A percentile compares a stretch with the other conserved stretches of the same genome.
These are phyloP conservation scores for Syzygium aromaticum DNA, from an alignment of 345 rosid species.

Conservation along the genomic window DNA sequence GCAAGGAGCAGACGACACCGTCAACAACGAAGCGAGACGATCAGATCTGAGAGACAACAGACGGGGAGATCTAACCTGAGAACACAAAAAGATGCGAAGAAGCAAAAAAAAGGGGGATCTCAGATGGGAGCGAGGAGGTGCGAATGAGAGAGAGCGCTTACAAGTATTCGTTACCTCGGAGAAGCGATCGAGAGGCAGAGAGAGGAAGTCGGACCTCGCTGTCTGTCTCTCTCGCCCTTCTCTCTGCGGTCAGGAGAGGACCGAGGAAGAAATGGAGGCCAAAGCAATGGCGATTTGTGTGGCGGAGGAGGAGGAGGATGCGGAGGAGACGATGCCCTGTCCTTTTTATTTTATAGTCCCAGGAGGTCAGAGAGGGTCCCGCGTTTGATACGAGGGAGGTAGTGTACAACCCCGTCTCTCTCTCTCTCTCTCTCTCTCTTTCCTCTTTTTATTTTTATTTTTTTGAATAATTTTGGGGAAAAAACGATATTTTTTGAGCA, in stretches of 20 bases:
- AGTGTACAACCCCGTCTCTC: background rate
- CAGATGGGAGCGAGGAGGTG: background rate
- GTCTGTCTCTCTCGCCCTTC: background rate
- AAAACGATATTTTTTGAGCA: background rate
- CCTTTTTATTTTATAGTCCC: background rate
- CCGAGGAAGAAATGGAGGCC: background rate
- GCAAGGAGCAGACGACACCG: background rate
- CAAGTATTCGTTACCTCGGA: background rate
- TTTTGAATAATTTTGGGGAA: background rate
- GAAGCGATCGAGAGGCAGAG: background rate
- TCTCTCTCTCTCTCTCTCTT: background rate
- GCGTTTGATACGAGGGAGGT: background rate
- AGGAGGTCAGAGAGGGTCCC: background rate
- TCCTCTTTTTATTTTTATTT: accelerated
- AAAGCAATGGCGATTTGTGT: background rate
- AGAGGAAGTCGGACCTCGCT: background rate
- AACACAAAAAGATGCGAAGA: background rate
- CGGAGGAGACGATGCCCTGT: background rate
- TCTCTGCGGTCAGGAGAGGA: background rate
- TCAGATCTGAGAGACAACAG: background rate
- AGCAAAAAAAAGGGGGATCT: background rate
- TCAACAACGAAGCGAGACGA: background rate
- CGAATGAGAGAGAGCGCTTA: background rate
- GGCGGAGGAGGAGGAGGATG: background rate
- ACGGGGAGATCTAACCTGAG: background rate